Conservation (phyloP, 164 flowering plant species). For the Berberis vulgaris region DNA sequence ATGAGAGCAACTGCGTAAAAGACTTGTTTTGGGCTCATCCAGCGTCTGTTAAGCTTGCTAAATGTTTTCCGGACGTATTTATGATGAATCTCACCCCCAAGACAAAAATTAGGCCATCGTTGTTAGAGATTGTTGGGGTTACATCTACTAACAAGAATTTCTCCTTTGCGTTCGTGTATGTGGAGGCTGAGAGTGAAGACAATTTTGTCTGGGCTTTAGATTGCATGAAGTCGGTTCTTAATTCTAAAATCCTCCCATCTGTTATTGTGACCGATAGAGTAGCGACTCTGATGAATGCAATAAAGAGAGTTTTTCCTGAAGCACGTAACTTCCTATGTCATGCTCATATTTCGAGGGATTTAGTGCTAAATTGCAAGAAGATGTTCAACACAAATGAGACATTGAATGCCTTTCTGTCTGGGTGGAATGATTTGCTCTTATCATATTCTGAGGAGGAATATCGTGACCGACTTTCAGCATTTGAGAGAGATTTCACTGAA, state of each 20-base stretch:
- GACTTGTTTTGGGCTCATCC: slow-evolving; percentile 1
- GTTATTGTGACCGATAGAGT: neutral
- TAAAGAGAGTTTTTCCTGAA: neutral
- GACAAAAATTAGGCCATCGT: neutral
- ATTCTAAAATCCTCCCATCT: neutral
- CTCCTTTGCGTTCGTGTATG: neutral
- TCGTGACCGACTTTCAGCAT: neutral
- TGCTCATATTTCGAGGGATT: neutral
- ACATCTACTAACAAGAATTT: neutral
- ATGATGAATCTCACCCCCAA: neutral
- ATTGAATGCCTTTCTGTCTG: no score
- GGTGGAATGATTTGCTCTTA: neutral
- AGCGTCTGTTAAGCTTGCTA: neutral
- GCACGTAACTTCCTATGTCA: neutral
- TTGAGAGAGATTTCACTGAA: neutral
- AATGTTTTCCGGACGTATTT: neutral
- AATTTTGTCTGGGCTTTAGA: neutral
- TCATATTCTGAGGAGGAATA: neutral
- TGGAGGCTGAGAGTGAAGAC: neutral
- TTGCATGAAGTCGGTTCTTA: neutral
- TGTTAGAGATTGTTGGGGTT: neutral
- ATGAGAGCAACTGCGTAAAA: neutral
- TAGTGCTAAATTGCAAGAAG: neutral
- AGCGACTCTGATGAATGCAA: neutral
- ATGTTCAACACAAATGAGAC: neutral